Evolutionary conservation across 179 eudicot species (phyloP), one percentile per base, ranked within the genome.

Genomic region (Spinacia oleracea): DNA sequence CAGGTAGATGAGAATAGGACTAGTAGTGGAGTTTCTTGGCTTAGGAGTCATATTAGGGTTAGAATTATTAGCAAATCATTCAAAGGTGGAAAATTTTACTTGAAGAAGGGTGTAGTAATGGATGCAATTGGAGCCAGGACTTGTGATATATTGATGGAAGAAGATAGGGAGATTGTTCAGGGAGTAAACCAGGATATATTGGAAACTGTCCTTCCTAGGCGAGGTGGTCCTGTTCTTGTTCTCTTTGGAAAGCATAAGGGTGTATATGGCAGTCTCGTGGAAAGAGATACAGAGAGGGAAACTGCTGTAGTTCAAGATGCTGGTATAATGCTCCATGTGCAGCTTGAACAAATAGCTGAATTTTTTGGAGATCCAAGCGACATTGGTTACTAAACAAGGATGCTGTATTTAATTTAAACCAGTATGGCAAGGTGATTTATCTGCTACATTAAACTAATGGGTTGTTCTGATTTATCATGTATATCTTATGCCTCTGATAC

Each of bases 81-180:
- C 60, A 90, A 90, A 87, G 88, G 93, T 58, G 98, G 98, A 23
- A 88, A 87, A 76, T 73, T 90, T 50, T 95, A 88, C 78, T 85
- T 91, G 87, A 91, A 88, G 79, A 95, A 91, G 55, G 98, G 98
- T 8, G 90, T 85, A 83, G 89, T 96, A 38, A 81, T 91, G 53
- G 99, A 96, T 83, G 93, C 93, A 72, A 90, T 91, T 80, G 98
- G 98, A 42, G 94, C 94, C 1, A 89, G 88, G 18, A 83, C 85
- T 0, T 96, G 99, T 83, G 98, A 93, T 84, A 80, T 96, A 72
- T 81, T 88, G 7, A 90, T 96, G 87, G 99, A 96, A 76, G 93
- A 91, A 21, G 87, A 86, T 58, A 81, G 85, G 76, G 97, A 91
- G 89, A 73, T 96, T 32, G 83, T 96, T 29, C 97, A 92, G 79